phyloP scores from a whole-genome alignment of 176 grass and related monocot genomes.

The Carex scoparia region DNA sequence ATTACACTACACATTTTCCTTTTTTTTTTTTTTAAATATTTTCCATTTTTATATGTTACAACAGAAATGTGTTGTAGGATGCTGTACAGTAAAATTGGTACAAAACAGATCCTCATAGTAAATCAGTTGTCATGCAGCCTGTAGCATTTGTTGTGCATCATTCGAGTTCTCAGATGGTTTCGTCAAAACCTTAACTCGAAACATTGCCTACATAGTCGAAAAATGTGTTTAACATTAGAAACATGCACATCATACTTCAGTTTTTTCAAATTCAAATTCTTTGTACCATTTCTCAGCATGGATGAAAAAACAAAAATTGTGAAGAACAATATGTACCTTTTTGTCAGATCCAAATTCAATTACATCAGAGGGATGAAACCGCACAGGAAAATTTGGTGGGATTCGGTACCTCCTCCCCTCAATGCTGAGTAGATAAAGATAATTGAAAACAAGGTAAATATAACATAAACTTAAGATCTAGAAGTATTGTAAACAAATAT shows the following conservation, averaged over 20 bases:
- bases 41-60: constrained; percentile 1
- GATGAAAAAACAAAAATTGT: not conserved
- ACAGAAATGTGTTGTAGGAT: not conserved
- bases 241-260: not conserved
- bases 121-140: constrained; percentile 50
- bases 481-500: not conserved
- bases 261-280: not conserved
- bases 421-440: constrained; percentile 38
- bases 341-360: constrained; percentile 90
- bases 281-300: not conserved
- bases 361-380: constrained; percentile 58
- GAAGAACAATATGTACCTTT: constrained; percentile 42
- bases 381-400: constrained; percentile 76
- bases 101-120: not conserved
- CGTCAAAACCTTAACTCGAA: constrained; percentile 83
- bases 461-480: not conserved
- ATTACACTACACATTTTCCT: not conserved
- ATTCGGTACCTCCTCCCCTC: constrained; percentile 60
- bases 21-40: not conserved
- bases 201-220: constrained; percentile 41
- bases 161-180: constrained; percentile 47
- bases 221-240: not conserved
- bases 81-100: constrained; percentile 10
- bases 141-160: constrained; percentile 37
- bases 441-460: constrained; percentile 17